Evolutionary conservation across 164 flowering plant genomes (phyloP), one percentile per base, ranked within the genome.

Genomic region (Tinospora cordifolia): DNA sequence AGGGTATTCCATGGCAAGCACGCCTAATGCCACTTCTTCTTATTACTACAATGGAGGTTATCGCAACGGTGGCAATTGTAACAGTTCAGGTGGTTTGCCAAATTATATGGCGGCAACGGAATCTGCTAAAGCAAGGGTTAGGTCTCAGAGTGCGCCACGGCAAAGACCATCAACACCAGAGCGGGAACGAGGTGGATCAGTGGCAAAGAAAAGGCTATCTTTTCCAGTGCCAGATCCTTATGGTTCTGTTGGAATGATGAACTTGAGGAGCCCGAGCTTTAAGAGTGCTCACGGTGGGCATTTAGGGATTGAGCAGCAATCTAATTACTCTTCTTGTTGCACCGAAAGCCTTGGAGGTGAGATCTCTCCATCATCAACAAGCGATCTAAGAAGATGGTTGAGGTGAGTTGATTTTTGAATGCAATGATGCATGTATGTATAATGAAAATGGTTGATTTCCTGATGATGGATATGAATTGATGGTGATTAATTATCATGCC

Each of bases 41-140:
- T 74, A 70, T 46, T 73, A 67, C 60, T 54, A 60, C 59, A 75
- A 27, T 46, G 26, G 66, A 22, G 73, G 49, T 12, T 6, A 8
- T 64, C 36, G 34, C 41, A 38, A 40, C 26, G 38, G 65, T 25
- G 26, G 57, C 54, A 47, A 47, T 30, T 47, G 54, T 47, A 47
- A 47, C 39, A 57, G 54, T 51, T 63, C 62, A 17, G 72, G 63
- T 10, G 57, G 75, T 0, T 34, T 80, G 30, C 98, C 98, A 0
- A 93, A 83, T 75, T 93, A 93, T 79, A 93, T 93, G 98, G 87
- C 90, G 2, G 86, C 96, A 38, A 93, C 98, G 0, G 98, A 84
- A 68, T 93, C 98, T 3, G 93, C 98, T 19, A 86, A 83, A 69
- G 97, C 97, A 2, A 65, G 91, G 65, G 25, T 78, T 12, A 79